Percentiles rank a stretch among this genome's conserved stretches.
Conservation (phyloP, 805 yeast genomes). For the Kurtzmaniella cleridarum region DNA sequence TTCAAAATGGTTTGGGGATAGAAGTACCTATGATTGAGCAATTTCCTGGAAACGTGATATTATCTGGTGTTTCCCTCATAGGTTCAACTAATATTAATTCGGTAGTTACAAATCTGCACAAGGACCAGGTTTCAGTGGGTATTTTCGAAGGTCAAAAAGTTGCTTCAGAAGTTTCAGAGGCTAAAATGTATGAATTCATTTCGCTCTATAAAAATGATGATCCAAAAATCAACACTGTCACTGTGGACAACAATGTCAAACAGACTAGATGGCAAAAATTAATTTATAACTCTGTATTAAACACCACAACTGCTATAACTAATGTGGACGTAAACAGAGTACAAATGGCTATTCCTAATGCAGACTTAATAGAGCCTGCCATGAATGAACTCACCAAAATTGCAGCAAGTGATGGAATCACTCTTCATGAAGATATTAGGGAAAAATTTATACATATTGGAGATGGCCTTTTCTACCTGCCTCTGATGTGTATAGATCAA, state of each 20-base stretch:
- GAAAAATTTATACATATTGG: slow-evolving; percentile 46
- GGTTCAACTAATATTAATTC: slow-evolving; percentile 28
- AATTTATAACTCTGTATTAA: slow-evolving; percentile 30
- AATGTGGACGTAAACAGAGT: slow-evolving; percentile 30
- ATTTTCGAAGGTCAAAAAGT: slow-evolving; percentile 11
- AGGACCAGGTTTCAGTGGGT: slow-evolving; percentile 19
- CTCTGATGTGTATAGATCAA: slow-evolving; percentile 37
- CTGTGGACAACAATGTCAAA: slow-evolving; percentile 24
- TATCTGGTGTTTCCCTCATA: slow-evolving; percentile 33
- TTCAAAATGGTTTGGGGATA: slow-evolving; percentile 38
- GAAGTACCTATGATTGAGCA: slow-evolving; percentile 25
- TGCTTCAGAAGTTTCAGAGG: slow-evolving; percentile 8
- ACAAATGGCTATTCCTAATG: slow-evolving; percentile 29
- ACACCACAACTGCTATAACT: slow-evolving; percentile 29
- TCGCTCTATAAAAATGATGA: slow-evolving; percentile 23
- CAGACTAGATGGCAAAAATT: slow-evolving; percentile 36
- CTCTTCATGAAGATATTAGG: slow-evolving; percentile 45
- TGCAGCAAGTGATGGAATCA: slow-evolving; percentile 66
- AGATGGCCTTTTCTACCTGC: slow-evolving; percentile 37
- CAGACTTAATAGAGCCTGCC: slow-evolving; percentile 42
- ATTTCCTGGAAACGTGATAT: slow-evolving; percentile 28
- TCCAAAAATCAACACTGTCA: slow-evolving; percentile 17
- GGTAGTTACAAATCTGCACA: slow-evolving; percentile 13
- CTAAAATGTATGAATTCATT: slow-evolving; percentile 17
- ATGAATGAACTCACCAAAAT: slow-evolving; percentile 62